Conservation (phyloP, 352 stramenopile species). For the Pythium diclinum region DNA sequence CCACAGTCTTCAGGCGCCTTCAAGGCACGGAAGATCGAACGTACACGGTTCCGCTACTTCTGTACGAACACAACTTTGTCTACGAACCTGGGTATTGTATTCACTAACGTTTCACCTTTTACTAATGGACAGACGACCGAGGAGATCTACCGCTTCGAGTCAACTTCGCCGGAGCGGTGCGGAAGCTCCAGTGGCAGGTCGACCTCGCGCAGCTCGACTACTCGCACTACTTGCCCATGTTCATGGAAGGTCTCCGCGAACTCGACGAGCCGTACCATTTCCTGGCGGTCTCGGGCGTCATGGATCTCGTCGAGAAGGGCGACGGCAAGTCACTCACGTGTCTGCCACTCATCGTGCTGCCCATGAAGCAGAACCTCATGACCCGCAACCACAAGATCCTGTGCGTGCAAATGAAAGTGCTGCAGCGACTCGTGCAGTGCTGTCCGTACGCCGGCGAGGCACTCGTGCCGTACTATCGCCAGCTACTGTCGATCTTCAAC, state of each 20-base stretch:
- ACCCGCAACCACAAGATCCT: slow-evolving; percentile 71
- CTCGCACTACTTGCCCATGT: slow-evolving; percentile 87
- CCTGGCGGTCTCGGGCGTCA: slow-evolving; percentile 66
- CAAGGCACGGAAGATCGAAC: slow-evolving; percentile 62
- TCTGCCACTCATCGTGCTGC: slow-evolving; percentile 46
- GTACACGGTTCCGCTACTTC: slow-evolving; percentile 81
- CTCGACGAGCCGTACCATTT: slow-evolving; percentile 84
- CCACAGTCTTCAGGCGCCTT: slow-evolving; percentile 57
- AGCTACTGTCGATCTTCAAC: slow-evolving; percentile 91
- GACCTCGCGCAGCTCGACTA: slow-evolving; percentile 78
- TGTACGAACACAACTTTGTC: slow-evolving; percentile 37
- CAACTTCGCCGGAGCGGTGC: slow-evolving; percentile 69
- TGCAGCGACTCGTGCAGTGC: slow-evolving; percentile 65
- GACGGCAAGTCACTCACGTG: slow-evolving; percentile 59
- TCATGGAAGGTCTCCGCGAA: slow-evolving; percentile 91
- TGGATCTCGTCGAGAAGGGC: slow-evolving; percentile 82
- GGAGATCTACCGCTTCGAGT: slow-evolving; percentile 69
- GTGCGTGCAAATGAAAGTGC: slow-evolving; percentile 73
- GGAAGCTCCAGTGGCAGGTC: slow-evolving; percentile 71
- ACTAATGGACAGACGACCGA: slow-evolving; percentile 46
- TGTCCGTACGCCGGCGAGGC: slow-evolving; percentile 82
- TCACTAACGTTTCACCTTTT: too few relatives aligned
- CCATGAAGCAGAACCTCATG: slow-evolving; percentile 88
- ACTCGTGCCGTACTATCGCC: slow-evolving; percentile 91
- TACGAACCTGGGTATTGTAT: neutral